Percentiles rank a stretch among this genome's conserved stretches.
phyloP scores from a whole-genome alignment of 495 filamentous ascomycete genomes.

The Hyaloscypha variabilis region DNA sequence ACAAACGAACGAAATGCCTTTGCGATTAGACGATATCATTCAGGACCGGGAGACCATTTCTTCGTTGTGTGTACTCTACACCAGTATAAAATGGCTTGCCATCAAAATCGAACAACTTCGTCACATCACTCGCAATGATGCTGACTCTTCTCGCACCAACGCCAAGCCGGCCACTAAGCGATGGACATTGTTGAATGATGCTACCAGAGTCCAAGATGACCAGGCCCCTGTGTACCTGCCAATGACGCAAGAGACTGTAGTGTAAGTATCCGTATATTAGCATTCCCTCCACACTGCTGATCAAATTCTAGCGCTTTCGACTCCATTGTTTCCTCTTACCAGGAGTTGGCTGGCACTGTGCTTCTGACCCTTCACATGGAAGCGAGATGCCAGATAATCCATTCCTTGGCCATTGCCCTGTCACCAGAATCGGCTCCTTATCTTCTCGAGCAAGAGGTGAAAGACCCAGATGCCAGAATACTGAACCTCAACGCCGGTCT shows the following conservation, averaged over 20 bases:
- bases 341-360: constrained; percentile 71
- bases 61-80: constrained; percentile 84
- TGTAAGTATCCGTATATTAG: constrained; percentile 45
- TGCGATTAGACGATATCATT: constrained; percentile 81
- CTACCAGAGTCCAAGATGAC: constrained; percentile 28
- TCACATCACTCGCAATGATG: constrained; percentile 64
- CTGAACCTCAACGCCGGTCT: constrained; percentile 79
- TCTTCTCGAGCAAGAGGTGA: constrained; percentile 71
- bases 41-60: constrained; percentile 84
- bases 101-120: constrained; percentile 76
- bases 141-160: constrained; percentile 50
- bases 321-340: constrained; percentile 76
- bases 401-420: constrained; percentile 59
- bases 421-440: constrained; percentile 67
- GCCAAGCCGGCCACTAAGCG: constrained; percentile 60
- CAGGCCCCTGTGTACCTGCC: constrained; percentile 75
- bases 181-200: constrained; percentile 79
- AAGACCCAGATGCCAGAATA: constrained; percentile 77
- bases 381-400: constrained; percentile 78
- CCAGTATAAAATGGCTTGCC: constrained; percentile 97
- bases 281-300: constrained; percentile 27
- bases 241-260: constrained; percentile 82
- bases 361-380: constrained; percentile 87
- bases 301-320: constrained; percentile 71
- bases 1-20: constrained; percentile 60